A percentile compares a stretch with the other conserved stretches of the same genome.
These are phyloP conservation scores for Diplogelasinospora grovesii DNA, from an alignment of 495 filamentous ascomycete species.

Conservation along the genomic window DNA sequence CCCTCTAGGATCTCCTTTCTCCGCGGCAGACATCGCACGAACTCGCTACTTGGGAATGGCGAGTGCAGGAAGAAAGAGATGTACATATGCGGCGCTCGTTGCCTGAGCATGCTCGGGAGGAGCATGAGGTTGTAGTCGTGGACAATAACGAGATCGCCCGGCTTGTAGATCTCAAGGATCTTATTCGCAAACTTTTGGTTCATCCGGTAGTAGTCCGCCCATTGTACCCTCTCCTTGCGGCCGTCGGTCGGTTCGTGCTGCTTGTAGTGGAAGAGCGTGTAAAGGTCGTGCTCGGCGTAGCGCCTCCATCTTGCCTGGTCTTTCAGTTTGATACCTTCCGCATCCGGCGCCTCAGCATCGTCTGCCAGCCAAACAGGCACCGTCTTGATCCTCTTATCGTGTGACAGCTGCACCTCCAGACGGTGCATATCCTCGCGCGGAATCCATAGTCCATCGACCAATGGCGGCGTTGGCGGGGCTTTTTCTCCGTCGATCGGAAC, in stretches of 20 bases:
- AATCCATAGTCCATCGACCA: conserved; percentile 59
- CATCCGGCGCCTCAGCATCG: conserved; percentile 53
- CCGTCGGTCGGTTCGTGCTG: conserved; percentile 83
- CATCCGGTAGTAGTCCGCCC: conserved; percentile 82
- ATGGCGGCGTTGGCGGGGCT: conserved; percentile 45
- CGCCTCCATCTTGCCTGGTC: conserved; percentile 77
- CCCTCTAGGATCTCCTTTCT: conserved; percentile 84
- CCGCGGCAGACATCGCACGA: conserved; percentile 75
- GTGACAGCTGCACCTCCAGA: conserved; percentile 61
- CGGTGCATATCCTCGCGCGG: conserved; percentile 56
- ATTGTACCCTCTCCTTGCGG: conserved; percentile 68
- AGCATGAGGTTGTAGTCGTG: conserved; percentile 90
- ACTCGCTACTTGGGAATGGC: conserved; percentile 91
- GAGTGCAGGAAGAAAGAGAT: conserved; percentile 89
- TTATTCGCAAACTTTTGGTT: conserved; percentile 83
- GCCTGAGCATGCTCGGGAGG: conserved; percentile 75
- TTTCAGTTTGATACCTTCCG: conserved; percentile 61
- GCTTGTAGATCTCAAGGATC: conserved; percentile 77
- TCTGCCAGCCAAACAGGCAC: conserved; percentile 81
- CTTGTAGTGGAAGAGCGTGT: conserved; percentile 89
- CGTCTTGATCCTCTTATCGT: conserved; percentile 57
- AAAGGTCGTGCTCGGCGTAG: conserved; percentile 84
- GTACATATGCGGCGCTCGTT: conserved; percentile 74
- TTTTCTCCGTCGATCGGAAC: conserved; percentile 58
- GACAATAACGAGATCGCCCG: conserved; percentile 82